Evolutionary conservation across 2,329 filamentous ascomycete genomes (phyloP).

Genomic region (Sphaerulina musiva): DNA sequence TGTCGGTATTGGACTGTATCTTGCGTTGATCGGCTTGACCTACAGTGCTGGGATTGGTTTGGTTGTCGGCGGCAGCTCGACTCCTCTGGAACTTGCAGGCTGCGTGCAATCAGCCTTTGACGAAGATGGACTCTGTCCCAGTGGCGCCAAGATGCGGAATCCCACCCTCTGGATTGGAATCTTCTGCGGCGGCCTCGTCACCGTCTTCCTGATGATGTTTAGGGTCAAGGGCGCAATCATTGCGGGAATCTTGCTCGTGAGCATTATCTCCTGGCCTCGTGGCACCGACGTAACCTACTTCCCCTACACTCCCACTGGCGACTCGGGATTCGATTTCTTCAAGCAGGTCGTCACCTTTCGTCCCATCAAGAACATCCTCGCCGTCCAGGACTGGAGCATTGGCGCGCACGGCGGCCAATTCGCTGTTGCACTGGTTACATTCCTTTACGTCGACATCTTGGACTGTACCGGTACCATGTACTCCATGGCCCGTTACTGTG

Average conservation of each 20-base stretch:
- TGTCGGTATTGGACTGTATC: slow-evolving; percentile 77
- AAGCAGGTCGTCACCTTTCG: slow-evolving; percentile 82
- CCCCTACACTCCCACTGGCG: slow-evolving; percentile 62
- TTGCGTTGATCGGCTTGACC: slow-evolving; percentile 68
- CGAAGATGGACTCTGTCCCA: slow-evolving; percentile 54
- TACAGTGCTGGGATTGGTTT: slow-evolving; percentile 78
- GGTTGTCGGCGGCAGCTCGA: slow-evolving; percentile 60
- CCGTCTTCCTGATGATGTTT: slow-evolving; percentile 74
- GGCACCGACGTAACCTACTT: slow-evolving; percentile 72
- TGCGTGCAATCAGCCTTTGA: slow-evolving; percentile 52
- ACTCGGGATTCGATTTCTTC: slow-evolving; percentile 76
- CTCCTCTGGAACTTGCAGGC: slow-evolving; percentile 69
- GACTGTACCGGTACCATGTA: slow-evolving; percentile 82
- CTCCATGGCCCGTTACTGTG: slow-evolving; percentile 79
- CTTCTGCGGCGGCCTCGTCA: slow-evolving; percentile 76
- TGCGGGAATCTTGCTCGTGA: slow-evolving; percentile 72
- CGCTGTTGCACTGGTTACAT: slow-evolving; percentile 76
- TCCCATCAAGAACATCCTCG: slow-evolving; percentile 61
- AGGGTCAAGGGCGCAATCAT: slow-evolving; percentile 83
- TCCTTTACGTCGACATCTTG: slow-evolving; percentile 84
- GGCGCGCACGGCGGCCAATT: slow-evolving; percentile 65
- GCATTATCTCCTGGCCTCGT: slow-evolving; percentile 82
- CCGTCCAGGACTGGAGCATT: slow-evolving; percentile 69
- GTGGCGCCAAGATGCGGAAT: slow-evolving; percentile 67
- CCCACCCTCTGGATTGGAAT: slow-evolving; percentile 84